Percentiles rank a stretch among this genome's conserved stretches.
These are phyloP conservation scores for Bjerkandera adusta DNA, from an alignment of 1,284 basidiomycete genomes.

Conservation along the genomic window DNA sequence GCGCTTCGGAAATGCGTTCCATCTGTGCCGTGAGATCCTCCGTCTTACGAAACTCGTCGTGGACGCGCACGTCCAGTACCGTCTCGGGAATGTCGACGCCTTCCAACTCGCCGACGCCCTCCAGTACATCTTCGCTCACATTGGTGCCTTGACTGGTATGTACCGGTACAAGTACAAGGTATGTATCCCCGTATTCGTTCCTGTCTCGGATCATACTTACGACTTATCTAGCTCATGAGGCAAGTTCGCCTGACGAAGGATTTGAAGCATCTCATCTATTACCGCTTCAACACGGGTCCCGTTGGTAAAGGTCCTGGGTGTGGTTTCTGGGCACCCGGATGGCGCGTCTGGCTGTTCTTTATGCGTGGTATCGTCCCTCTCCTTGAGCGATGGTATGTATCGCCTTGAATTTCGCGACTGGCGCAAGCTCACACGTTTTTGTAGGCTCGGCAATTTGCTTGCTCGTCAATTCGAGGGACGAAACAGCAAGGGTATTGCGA, in stretches of 20 bases:
- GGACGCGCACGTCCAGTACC: conserved; percentile 98
- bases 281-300: conserved; percentile 98
- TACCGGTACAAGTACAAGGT: conserved; percentile 99
- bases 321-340: conserved; percentile 99
- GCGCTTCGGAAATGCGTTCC: conserved; percentile 99
- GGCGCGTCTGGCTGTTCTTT: conserved; percentile 99
- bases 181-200: conserved; percentile 17
- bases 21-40: conserved; percentile 95
- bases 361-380: conserved; percentile 98
- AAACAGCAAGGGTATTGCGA: conserved; percentile 94
- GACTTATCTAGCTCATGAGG: conserved; percentile 76
- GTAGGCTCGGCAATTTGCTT: conserved; percentile 92
- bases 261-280: conserved; percentile 96
- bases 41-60: conserved; percentile 98
- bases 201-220: not conserved
- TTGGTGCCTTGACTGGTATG: conserved; percentile 98
- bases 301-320: conserved; percentile 99
- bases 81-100: conserved; percentile 97
- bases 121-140: conserved; percentile 97
- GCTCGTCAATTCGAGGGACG: conserved; percentile 98
- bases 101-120: conserved; percentile 99
- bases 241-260: conserved; percentile 99
- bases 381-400: conserved; percentile 82
- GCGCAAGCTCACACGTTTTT: not conserved
- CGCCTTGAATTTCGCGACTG: not conserved